Evolutionary conservation across 805 yeast genomes (phyloP), one percentile per base, ranked within the genome.

Genomic region (Sugiyamaella smithiae): DNA sequence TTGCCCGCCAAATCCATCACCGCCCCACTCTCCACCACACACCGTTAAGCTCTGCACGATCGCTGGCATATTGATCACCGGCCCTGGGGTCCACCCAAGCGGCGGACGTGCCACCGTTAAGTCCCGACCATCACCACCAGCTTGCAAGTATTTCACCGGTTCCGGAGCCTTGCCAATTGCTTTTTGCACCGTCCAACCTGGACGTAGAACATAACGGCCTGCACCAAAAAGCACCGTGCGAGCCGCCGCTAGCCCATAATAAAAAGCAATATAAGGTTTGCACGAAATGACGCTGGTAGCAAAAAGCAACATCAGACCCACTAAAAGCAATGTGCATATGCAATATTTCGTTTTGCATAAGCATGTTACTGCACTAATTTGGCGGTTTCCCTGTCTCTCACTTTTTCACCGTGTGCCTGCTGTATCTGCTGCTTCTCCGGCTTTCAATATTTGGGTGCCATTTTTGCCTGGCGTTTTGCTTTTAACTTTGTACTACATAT

Each of bases 331-430:
- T 16, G 22, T 12, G 38, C 22, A 16, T 26, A 26, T 26, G 29
- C 29, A 26, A 11, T 26, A n/a, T n/a, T 35, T 16, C 38, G 12
- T 35, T 35, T 35, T 35, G 6, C 5, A 12, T 3, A 16, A 26
- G 9, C 29, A 26, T 26, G 11, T 11, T 8, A 8, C 5, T 35
- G 38, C 38, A 26, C 38, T 19, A 35, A 14, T 35, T 35, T 14
- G 38, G 38, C 22, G 38, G 22, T 35, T 35, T 35, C 38, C 38
- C 38, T 35, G 38, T 35, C 38, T 35, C 38, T 35, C 38, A 35
- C 38, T 19, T 35, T 16, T 14, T 35, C 22, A 29, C 20, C 11
- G 29, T 26, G 29, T 26, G 29, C 29, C 29, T 26, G 29, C 38
- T 14, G 38, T 35, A 35, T 35, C 38, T 35, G 3, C 22, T 35